Evolutionary conservation across 805 yeast genomes (phyloP), one percentile per base, ranked within the genome.

Genomic region (Priceomyces medius): DNA sequence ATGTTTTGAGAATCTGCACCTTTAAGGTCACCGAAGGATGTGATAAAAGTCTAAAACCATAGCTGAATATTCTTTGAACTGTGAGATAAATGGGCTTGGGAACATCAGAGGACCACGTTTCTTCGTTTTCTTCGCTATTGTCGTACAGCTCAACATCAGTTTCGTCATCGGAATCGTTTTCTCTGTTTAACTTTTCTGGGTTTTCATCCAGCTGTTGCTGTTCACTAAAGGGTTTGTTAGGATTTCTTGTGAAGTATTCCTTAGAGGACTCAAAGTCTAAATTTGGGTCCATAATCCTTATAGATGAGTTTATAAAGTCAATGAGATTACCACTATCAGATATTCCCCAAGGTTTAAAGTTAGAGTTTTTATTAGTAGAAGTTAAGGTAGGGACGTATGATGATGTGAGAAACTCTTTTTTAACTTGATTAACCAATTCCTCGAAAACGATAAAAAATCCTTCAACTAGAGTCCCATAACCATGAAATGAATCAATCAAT

Each of bases 401-500:
- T n/a, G 21, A 13, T 12, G 31, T 38, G 28, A 43, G 32, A 43
- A 52, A 48, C 18, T 46, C 39, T 7, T 20, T 32, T 29, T 20
- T 49, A 14, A 46, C 50, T 53, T 81, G 81, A 23, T 63, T 61
- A 5, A 81, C 66, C 3, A 87, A 59, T 19, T 79, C 81, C 40
- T 76, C 76, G 53, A 90, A 88, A 0, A 88, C 83, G 2, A 73
- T 62, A 46, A 89, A 85, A 44, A 88, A 82, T 1, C 88, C 87
- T 43, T 82, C 82, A 40, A 87, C 81, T 13, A 93, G 64, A 12
- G 72, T 68, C 2, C 81, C 66, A 58, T 91, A 91, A 0, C 91
- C 95, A 62, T 90, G 96, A 54, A 84, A 91, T 40, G 81, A 71
- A 62, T 91, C 98, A 37, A 91, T 69, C 26, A 90, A 64, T 14